Conservation (phyloP, 2,329 filamentous ascomycete genomes). For the Verticillium longisporum region DNA sequence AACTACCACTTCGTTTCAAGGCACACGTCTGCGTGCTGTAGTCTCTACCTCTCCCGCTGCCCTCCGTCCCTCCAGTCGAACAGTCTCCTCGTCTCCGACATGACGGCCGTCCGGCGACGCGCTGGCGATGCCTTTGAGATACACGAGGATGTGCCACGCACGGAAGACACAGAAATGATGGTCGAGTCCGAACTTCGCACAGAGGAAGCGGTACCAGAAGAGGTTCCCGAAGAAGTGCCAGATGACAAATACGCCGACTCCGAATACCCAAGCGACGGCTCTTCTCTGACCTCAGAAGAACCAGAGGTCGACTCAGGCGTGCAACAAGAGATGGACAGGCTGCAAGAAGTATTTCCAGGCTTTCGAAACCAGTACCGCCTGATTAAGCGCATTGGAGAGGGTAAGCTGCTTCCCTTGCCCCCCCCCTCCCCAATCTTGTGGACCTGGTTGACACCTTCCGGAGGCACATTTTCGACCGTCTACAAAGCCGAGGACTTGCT, state of each 20-base stretch:
- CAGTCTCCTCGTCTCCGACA: not conserved
- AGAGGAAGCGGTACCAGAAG: slow-evolving; percentile 27
- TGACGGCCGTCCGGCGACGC: slow-evolving; percentile 12
- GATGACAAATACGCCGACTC: slow-evolving; percentile 1
- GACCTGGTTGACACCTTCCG: not conserved
- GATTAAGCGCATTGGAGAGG: slow-evolving; percentile 96
- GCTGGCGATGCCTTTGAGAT: slow-evolving; percentile 36
- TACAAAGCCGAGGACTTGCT: slow-evolving; percentile 95
- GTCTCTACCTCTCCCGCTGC: not conserved
- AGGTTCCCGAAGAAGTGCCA: slow-evolving; percentile 28
- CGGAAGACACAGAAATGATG: slow-evolving; percentile 44
- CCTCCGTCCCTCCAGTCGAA: not conserved
- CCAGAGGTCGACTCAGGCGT: slow-evolving; percentile 60
- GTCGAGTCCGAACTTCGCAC: slow-evolving; percentile 30
- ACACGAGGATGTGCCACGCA: slow-evolving; percentile 40
- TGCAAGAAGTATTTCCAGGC: slow-evolving; percentile 75
- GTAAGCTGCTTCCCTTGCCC: slow-evolving; percentile 34
- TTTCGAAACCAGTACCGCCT: slow-evolving; percentile 80
- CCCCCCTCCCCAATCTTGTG: not conserved
- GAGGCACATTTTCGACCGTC: slow-evolving; percentile 95
- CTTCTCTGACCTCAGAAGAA: slow-evolving; percentile 45
- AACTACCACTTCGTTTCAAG: not conserved
- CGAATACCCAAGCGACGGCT: slow-evolving; percentile 33
- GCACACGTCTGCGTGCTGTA: not conserved
- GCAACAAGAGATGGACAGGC: slow-evolving; percentile 77